phyloP scores from a whole-genome alignment of 352 stramenopile genomes.

The Thalassiosira livingstoniorum region DNA sequence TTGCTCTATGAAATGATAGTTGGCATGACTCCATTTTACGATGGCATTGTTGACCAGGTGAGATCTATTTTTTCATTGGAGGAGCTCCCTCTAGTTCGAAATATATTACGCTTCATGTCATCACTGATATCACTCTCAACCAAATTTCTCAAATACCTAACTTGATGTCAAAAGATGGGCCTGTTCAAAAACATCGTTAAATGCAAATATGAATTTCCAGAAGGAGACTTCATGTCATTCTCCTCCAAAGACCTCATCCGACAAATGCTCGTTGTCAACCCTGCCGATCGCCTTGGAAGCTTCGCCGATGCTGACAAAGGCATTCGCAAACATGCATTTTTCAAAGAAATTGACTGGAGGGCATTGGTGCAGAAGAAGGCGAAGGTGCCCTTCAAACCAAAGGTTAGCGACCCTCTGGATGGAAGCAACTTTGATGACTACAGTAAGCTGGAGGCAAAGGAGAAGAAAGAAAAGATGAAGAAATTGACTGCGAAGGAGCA shows the following conservation, averaged over 20 bases:
- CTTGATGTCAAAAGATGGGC: constrained; percentile 74
- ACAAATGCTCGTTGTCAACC: constrained; percentile 58
- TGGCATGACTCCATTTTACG: constrained; percentile 89
- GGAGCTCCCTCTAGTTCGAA: neutral
- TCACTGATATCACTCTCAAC: neutral
- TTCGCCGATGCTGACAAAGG: constrained; percentile 58
- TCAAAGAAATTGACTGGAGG: constrained; percentile 62
- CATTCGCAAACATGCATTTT: constrained; percentile 68
- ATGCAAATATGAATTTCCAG: constrained; percentile 87
- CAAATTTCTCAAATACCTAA: neutral
- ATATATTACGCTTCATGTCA: neutral
- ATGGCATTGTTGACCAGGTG: constrained; percentile 90
- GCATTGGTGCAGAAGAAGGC: constrained; percentile 49
- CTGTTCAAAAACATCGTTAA: constrained; percentile 94
- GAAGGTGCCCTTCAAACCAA: constrained; percentile 68
- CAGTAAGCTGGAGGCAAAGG: constrained; percentile 52
- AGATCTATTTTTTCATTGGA: neutral
- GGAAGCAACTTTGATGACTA: constrained; percentile 77
- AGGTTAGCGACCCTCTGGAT: constrained; percentile 71
- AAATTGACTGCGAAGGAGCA: constrained; percentile 50
- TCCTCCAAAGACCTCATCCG: constrained; percentile 79
- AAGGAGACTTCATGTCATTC: constrained; percentile 22
- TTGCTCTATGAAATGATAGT: constrained; percentile 86
- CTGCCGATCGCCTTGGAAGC: constrained; percentile 62
- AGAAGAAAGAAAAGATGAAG: constrained; percentile 41